Evolutionary conservation across 2,329 filamentous ascomycete genomes (phyloP).

Genomic region (Fusarium tuaranense): DNA sequence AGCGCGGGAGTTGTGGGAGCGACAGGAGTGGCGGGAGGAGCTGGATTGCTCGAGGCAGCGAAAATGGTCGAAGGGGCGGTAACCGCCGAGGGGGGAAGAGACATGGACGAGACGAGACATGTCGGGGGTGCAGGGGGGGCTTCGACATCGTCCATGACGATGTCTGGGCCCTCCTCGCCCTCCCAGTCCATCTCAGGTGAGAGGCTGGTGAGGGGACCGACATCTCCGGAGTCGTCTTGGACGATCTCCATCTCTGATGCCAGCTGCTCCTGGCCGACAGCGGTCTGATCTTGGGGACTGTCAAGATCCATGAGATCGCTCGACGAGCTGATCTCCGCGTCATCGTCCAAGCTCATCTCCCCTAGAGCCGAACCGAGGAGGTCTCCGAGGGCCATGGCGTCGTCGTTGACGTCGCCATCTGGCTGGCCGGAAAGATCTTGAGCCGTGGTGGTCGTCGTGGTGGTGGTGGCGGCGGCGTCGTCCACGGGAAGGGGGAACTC

Average conservation of each 20-base stretch:
- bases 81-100: no score
- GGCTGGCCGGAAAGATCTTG: not conserved
- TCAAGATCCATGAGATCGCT: slow-evolving; percentile 2
- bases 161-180: not conserved
- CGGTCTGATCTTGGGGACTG: not conserved
- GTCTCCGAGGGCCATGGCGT: not conserved
- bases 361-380: not conserved
- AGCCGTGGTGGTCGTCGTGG: not conserved
- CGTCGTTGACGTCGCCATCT: not conserved
- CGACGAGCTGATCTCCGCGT: not conserved
- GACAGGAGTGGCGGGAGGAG: not conserved
- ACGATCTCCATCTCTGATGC: not conserved
- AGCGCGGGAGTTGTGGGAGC: not conserved
- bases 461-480: not conserved
- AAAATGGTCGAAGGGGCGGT: not conserved
- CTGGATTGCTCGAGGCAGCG: not conserved
- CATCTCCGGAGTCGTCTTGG: not conserved
- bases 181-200: not conserved
- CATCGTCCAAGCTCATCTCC: not conserved
- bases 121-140: not conserved
- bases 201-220: not conserved
- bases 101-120: no score
- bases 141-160: slow-evolving; percentile 10
- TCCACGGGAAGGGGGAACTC: not conserved
- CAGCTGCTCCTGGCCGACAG: not conserved